Conservation (phyloP, 257 asterid genomes). For the Solanum medicagineum region DNA sequence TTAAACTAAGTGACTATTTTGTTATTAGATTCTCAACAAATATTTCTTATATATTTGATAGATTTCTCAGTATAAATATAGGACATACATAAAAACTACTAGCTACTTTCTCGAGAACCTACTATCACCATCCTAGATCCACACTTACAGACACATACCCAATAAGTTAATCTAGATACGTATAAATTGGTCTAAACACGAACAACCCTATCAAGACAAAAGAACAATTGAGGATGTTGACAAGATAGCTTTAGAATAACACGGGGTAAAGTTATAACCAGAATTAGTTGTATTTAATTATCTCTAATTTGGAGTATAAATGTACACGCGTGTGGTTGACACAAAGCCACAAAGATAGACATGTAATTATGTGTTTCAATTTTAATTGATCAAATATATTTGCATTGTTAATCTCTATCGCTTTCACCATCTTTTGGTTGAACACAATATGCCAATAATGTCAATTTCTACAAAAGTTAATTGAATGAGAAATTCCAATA, state of each 20-base stretch:
- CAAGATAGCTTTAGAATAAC: not conserved
- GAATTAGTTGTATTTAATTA: not conserved
- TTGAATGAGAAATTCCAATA: conserved; percentile 13
- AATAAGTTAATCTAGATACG: not conserved
- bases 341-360: not conserved
- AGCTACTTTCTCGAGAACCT: not conserved
- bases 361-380: not conserved
- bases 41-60: not conserved
- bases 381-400: not conserved
- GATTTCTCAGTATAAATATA: not conserved
- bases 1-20: not conserved
- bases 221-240: not conserved
- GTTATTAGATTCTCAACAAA: not conserved
- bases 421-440: conserved; percentile 29
- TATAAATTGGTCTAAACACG: not conserved
- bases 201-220: no score
- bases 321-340: conserved; percentile 16
- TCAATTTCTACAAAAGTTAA: conserved; percentile 40
- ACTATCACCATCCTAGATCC: not conserved
- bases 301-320: not conserved
- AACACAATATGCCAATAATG: conserved; percentile 23
- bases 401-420: conserved; percentile 1
- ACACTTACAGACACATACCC: not conserved
- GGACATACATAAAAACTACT: not conserved
- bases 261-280: not conserved